These are phyloP conservation scores for Nematodospora anomalae DNA, from an alignment of 1,139 yeast species.

Conservation along the genomic window DNA sequence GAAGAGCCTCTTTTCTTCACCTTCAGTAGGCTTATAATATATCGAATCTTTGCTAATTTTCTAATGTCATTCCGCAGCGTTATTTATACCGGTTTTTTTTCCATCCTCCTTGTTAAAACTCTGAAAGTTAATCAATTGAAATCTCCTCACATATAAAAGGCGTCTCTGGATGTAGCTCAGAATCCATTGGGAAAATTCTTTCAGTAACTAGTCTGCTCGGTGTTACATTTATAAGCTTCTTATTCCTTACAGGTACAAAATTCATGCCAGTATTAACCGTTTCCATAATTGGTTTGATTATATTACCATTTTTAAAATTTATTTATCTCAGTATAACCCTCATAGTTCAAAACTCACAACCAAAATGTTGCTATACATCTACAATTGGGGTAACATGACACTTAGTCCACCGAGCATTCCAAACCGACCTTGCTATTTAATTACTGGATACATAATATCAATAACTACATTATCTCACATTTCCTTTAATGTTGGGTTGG, in stretches of 20 bases:
- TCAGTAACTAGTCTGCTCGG: constrained; percentile 61
- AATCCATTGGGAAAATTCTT: constrained; percentile 53
- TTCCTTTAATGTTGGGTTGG: constrained; percentile 60
- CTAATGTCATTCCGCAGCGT: constrained; percentile 38
- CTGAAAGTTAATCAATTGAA: constrained; percentile 32
- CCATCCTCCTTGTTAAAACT: constrained; percentile 55
- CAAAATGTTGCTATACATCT: constrained; percentile 22
- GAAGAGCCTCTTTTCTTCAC: too few species aligned
- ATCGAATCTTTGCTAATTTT: constrained; percentile 16
- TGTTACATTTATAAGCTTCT: constrained; percentile 46
- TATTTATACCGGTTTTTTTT: constrained; percentile 57
- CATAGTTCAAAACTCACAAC: constrained; percentile 24
- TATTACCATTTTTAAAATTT: constrained; percentile 50
- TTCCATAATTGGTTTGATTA: constrained; percentile 38
- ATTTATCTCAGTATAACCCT: constrained; percentile 30
- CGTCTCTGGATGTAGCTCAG: constrained; percentile 37
- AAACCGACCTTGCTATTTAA: constrained; percentile 49
- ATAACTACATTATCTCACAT: constrained; percentile 55
- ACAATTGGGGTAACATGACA: constrained; percentile 14
- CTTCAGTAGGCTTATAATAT: constrained; percentile 29
- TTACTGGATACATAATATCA: constrained; percentile 50
- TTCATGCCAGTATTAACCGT: constrained; percentile 46
- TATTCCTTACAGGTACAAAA: constrained; percentile 57
- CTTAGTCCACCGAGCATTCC: constrained; percentile 52
- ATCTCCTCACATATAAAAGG: constrained; percentile 37